Percentiles rank a stretch among this genome's conserved stretches.
Evolutionary conservation across 2,329 filamentous ascomycete genomes (phyloP).

Genomic region (Trichoderma sp.): DNA sequence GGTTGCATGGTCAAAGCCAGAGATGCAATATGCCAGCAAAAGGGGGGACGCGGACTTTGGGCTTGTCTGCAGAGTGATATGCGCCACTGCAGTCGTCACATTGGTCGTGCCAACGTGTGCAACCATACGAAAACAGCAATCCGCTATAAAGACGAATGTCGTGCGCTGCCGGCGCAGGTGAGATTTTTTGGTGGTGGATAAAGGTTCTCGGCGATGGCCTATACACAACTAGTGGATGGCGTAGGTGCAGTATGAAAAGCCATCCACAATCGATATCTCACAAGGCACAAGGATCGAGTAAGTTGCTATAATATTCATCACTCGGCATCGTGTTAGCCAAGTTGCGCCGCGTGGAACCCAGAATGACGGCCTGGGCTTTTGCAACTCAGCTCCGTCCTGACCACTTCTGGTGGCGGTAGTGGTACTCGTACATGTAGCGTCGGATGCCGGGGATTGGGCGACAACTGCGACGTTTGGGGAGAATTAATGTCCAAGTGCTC

Average conservation of each 20-base stretch:
- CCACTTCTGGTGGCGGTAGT: not conserved
- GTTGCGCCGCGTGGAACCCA: not conserved
- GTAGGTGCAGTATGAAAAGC: not conserved
- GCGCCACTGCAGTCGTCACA: conserved; percentile 5
- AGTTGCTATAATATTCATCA: not conserved
- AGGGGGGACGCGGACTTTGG: not conserved
- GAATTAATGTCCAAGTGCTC: not conserved
- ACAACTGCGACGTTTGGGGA: not conserved
- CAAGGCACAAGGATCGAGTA: not conserved
- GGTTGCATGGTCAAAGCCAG: not conserved
- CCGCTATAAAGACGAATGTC: not conserved
- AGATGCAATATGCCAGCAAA: not conserved
- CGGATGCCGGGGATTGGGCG: not conserved
- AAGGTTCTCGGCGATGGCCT: not conserved
- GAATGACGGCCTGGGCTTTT: too few species aligned
- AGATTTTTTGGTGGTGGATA: not conserved
- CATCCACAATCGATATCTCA: not conserved
- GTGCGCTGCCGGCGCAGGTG: not conserved
- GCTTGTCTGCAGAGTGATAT: not conserved
- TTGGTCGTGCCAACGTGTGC: not conserved
- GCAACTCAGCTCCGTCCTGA: not conserved
- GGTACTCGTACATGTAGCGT: not conserved
- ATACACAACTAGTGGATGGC: not conserved
- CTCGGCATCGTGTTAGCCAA: not conserved
- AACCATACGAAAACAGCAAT: not conserved